These are phyloP conservation scores for Alternaria infectoria DNA, from an alignment of 2,329 filamentous ascomycete species.

Conservation along the genomic window DNA sequence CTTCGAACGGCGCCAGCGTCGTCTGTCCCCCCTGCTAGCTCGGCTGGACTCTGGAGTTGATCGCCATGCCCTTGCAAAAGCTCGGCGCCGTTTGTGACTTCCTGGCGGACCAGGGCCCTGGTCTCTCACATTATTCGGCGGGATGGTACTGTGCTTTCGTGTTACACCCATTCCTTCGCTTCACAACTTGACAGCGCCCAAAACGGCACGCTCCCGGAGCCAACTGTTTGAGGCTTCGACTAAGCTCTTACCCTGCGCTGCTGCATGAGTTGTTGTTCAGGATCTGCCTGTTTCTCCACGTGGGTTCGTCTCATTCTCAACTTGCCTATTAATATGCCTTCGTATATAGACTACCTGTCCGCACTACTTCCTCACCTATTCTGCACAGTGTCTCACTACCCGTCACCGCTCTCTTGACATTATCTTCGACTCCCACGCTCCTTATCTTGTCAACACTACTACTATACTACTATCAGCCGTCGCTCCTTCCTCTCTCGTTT, in stretches of 20 bases:
- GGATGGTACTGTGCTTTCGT: slow-evolving; percentile 39
- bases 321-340: slow-evolving; percentile 37
- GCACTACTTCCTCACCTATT: slow-evolving; percentile 25
- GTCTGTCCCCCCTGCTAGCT: slow-evolving; percentile 37
- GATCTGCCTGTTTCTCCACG: slow-evolving; percentile 45
- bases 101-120: slow-evolving; percentile 34
- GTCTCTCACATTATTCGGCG: slow-evolving; percentile 34
- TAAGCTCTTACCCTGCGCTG: slow-evolving; percentile 43
- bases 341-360: slow-evolving; percentile 36
- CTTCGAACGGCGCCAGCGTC: slow-evolving; percentile 34
- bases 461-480: background rate
- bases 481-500: slow-evolving; percentile 34
- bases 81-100: slow-evolving; percentile 38
- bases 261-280: slow-evolving; percentile 44
- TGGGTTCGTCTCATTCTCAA: slow-evolving; percentile 41
- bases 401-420: slow-evolving; percentile 5
- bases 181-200: slow-evolving; percentile 48
- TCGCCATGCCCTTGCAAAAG: slow-evolving; percentile 25
- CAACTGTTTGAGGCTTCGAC: slow-evolving; percentile 48
- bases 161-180: slow-evolving; percentile 46
- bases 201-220: slow-evolving; percentile 48
- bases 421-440: slow-evolving; percentile 14
- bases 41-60: slow-evolving; percentile 37
- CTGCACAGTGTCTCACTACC: slow-evolving; percentile 17
- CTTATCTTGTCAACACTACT: slow-evolving; percentile 16